phyloP scores from a whole-genome alignment of 441 rosid species.

The Codiaeum variegatum region DNA sequence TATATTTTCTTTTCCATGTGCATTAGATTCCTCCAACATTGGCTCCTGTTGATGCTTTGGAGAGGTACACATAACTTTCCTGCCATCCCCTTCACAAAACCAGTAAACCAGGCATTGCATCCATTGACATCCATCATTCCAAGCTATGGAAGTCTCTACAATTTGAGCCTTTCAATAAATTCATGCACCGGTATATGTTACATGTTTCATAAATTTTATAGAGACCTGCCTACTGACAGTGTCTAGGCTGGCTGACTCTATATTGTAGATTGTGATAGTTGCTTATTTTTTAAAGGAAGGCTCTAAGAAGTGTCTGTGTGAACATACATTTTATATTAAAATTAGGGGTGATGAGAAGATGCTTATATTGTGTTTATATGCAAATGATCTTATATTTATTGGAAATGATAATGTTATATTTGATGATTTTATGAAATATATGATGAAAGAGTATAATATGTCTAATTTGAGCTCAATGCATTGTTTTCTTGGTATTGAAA shows the following conservation, averaged over 20 bases:
- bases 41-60: constrained; percentile 64
- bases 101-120: constrained; percentile 78
- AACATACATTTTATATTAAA: no score
- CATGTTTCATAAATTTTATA: not conserved
- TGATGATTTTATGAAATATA: no score
- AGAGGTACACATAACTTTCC: constrained; percentile 83
- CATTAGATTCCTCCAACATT: constrained; percentile 68
- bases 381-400: no score
- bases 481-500: no score
- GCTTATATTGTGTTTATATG: no score
- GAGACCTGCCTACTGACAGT: not conserved
- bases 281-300: not conserved
- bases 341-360: no score
- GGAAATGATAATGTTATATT: no score
- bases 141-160: constrained; percentile 42
- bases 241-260: not conserved
- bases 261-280: not conserved
- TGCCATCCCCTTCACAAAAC: constrained; percentile 99
- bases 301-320: no score
- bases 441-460: no score
- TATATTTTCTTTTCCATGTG: constrained; percentile 3
- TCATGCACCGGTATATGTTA: not conserved
- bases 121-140: constrained; percentile 62
- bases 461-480: no score
- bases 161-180: constrained; percentile 9